Evolutionary conservation across 2,329 filamentous ascomycete genomes (phyloP).

Genomic region (Cytospora chrysosperma): DNA sequence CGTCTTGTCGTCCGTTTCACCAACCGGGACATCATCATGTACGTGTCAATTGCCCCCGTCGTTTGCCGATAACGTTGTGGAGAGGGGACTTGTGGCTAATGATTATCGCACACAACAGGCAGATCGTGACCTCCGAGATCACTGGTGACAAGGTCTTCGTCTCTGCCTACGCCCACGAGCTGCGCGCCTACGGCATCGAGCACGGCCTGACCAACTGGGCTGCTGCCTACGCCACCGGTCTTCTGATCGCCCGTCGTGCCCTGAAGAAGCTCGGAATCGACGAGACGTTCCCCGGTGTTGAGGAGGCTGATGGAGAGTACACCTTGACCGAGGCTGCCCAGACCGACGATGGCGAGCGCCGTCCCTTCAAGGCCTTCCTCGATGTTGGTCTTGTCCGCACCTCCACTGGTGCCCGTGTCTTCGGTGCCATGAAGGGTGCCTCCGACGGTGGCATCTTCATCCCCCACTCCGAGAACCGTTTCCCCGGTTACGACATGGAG

Average conservation of each 20-base stretch:
- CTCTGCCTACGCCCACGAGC: slow-evolving; percentile 94
- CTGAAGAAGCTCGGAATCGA: slow-evolving; percentile 96
- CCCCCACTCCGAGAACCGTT: slow-evolving; percentile 98
- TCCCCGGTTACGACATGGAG: slow-evolving; percentile 98
- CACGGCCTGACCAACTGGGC: slow-evolving; percentile 99
- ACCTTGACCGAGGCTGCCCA: slow-evolving; percentile 91
- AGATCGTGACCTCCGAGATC: slow-evolving; percentile 96
- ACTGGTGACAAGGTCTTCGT: slow-evolving; percentile 95
- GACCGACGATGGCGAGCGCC: slow-evolving; percentile 86
- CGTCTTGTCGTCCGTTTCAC: slow-evolving; percentile 98
- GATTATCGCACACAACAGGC: slow-evolving; percentile 69
- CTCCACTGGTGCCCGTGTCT: slow-evolving; percentile 97
- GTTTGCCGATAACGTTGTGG: neutral
- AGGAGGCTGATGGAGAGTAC: slow-evolving; percentile 97
- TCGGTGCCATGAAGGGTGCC: slow-evolving; percentile 99
- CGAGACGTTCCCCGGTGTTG: slow-evolving; percentile 89
- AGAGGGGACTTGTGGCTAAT: slow-evolving; percentile 5
- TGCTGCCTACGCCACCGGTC: slow-evolving; percentile 93
- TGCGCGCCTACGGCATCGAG: slow-evolving; percentile 94
- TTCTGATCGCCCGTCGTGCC: slow-evolving; percentile 93
- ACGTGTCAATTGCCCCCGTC: slow-evolving; percentile 1
- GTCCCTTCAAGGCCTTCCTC: slow-evolving; percentile 98
- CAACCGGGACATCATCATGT: slow-evolving; percentile 72
- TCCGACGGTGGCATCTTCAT: slow-evolving; percentile 96
- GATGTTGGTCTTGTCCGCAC: slow-evolving; percentile 97